These are phyloP conservation scores for Limtongia smithiae DNA, from an alignment of 805 yeast species.

Conservation along the genomic window DNA sequence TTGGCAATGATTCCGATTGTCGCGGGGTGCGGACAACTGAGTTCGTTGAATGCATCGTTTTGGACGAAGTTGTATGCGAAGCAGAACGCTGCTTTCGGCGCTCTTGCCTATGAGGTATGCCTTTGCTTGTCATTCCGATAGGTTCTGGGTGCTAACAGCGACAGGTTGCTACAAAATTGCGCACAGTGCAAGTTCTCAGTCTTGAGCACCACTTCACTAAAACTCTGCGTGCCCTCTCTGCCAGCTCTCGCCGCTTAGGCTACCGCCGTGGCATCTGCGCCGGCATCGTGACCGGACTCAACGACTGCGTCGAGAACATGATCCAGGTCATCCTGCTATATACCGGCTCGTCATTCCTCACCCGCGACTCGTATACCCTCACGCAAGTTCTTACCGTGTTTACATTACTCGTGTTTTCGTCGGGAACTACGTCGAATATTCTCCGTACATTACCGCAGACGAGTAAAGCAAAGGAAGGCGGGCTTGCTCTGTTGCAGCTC, in stretches of 20 bases:
- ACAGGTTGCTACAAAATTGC: slow-evolving; percentile 38
- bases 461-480: slow-evolving; percentile 59
- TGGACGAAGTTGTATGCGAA: slow-evolving; percentile 62
- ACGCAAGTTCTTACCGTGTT: slow-evolving; percentile 64
- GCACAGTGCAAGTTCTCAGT: slow-evolving; percentile 59
- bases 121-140: not conserved
- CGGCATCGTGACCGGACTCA: slow-evolving; percentile 35
- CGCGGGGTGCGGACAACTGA: slow-evolving; percentile 48
- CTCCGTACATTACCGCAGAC: slow-evolving; percentile 72
- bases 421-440: slow-evolving; percentile 58
- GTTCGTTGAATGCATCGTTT: slow-evolving; percentile 49
- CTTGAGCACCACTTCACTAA: slow-evolving; percentile 48
- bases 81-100: slow-evolving; percentile 53
- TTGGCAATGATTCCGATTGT: slow-evolving; percentile 69
- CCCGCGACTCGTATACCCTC: slow-evolving; percentile 51
- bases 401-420: slow-evolving; percentile 68
- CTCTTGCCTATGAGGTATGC: slow-evolving; percentile 37
- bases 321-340: slow-evolving; percentile 70
- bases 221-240: slow-evolving; percentile 35
- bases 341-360: slow-evolving; percentile 74
- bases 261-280: slow-evolving; percentile 28
- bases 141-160: not conserved
- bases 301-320: slow-evolving; percentile 40
- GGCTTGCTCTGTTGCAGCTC: slow-evolving; percentile 23
- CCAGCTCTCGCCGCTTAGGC: slow-evolving; percentile 23